A percentile compares a stretch with the other conserved stretches of the same genome.
Conservation (phyloP, 768 basidiomycete species). For the Russula sp. region DNA sequence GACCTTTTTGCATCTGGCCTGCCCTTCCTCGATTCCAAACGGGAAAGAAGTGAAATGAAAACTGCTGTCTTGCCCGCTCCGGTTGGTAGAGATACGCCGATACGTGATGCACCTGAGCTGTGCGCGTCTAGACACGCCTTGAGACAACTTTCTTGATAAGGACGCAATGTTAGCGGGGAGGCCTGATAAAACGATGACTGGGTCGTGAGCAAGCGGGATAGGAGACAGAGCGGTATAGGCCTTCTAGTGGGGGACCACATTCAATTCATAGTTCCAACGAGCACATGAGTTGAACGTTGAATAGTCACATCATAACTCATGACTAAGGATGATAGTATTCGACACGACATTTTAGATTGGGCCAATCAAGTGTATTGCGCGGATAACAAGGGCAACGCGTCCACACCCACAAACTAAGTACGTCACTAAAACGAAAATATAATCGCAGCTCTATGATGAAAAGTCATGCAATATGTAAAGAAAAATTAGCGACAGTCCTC, state of each 20-base stretch:
- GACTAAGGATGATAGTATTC: background rate
- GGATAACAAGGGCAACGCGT: slow-evolving; percentile 18
- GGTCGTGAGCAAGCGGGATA: background rate
- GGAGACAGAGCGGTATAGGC: background rate
- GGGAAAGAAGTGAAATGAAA: slow-evolving; percentile 76
- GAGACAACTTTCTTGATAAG: slow-evolving; percentile 83
- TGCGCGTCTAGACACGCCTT: slow-evolving; percentile 71
- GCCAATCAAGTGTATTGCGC: slow-evolving; percentile 16
- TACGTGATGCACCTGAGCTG: slow-evolving; percentile 56
- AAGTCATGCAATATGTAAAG: slow-evolving; percentile 30
- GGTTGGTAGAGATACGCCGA: slow-evolving; percentile 81
- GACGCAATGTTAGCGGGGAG: slow-evolving; percentile 49
- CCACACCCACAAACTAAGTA: slow-evolving; percentile 24
- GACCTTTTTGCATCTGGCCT: slow-evolving; percentile 45
- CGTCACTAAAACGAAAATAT: slow-evolving; percentile 28
- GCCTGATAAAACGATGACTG: background rate
- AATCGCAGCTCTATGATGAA: slow-evolving; percentile 33
- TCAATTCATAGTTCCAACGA: too few species aligned
- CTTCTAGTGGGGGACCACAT: background rate
- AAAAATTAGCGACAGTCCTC: slow-evolving; percentile 29
- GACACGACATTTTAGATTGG: background rate
- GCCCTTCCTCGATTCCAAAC: slow-evolving; percentile 41
- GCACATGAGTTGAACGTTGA: background rate
- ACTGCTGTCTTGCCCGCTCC: slow-evolving; percentile 88
- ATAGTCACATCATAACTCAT: background rate